Percentiles rank a stretch among this genome's conserved stretches.
These are phyloP conservation scores for Mucor piriformis DNA, from an alignment of 371 early-diverging fungal genomes.

Conservation along the genomic window DNA sequence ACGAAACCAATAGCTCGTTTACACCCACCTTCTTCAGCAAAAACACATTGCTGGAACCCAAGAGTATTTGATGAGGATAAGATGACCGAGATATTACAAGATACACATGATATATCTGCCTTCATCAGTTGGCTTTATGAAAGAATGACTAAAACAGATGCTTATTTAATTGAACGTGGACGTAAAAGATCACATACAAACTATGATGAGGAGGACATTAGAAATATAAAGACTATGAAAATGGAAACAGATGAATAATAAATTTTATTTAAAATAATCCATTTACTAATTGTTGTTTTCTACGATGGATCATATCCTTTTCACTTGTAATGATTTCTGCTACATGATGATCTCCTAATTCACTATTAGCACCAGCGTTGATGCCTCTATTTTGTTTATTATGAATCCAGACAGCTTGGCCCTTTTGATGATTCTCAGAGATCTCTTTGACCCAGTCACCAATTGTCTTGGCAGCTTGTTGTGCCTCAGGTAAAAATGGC, in stretches of 20 bases:
- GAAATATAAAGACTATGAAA: constrained; percentile 12
- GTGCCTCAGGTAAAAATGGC: constrained; percentile 83
- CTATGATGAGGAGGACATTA: background rate
- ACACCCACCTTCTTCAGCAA: constrained; percentile 25
- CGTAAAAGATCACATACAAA: background rate
- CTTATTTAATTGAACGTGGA: background rate
- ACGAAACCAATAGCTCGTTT: constrained; percentile 33
- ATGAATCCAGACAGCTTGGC: background rate
- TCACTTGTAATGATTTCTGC: constrained; percentile 44
- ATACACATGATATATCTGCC: constrained; percentile 29
- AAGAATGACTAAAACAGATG: constrained; percentile 23
- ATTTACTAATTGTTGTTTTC: constrained; percentile 41
- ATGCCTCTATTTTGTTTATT: constrained; percentile 60
- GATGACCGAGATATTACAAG: constrained; percentile 37
- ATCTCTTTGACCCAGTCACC: constrained; percentile 71
- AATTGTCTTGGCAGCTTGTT: constrained; percentile 64
- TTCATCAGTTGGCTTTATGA: constrained; percentile 40
- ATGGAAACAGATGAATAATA: constrained; percentile 24
- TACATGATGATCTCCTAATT: constrained; percentile 27
- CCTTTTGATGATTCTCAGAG: constrained; percentile 4
- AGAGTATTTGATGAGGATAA: constrained; percentile 39
- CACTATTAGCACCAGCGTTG: background rate
- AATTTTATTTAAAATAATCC: constrained; percentile 31
- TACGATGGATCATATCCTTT: constrained; percentile 50
- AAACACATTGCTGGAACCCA: constrained; percentile 35